Base-by-base conservation (phyloP, 768 basidiomycete species). In the Mycena polygramma region DNA sequence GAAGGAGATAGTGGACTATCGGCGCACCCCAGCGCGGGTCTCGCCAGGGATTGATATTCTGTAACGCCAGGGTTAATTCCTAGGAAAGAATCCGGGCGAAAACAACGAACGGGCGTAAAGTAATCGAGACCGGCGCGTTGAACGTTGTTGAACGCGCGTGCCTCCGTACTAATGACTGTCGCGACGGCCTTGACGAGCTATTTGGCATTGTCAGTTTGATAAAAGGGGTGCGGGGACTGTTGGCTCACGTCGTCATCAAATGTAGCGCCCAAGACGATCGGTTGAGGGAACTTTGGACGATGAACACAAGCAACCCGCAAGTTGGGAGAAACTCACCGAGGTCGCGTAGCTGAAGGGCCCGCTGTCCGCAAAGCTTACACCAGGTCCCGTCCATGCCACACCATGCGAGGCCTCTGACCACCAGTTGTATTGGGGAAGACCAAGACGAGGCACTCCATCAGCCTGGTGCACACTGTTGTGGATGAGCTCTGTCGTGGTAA, bases 371-470 rank as follows among this genome's bases (percentile, higher is more conserved):
- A 89, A 90, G 5, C 78, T 82, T 0, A 88, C 86, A 37, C 88
- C 88, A 22, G 86, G 88, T 71, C 87, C 72, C 17, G 69, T 87
- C 4, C 45, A 48, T 17, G 88, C 86, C 13, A 90, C 85, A 35
- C 89, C 89, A 57, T 90, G 89, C 84, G 87, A 71, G 8, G 24
- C 88, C 79, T 90, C 88, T 39, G 85, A 87, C 88, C 89, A 90
- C 88, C 88, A 89, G 63, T 89, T 81, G 66, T 90, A 90, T 7
- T 83, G 74, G 11, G 88, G 87, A 35, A 90, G 76, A 15, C 88
- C 88, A 0, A 89, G 82, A n/a, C 88, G 85, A 58, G 88, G 80
- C n/a, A 89, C 88, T 53, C 88, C 89, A 19, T 86, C 85, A 3
- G 87, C 82, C 4, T 78, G 65, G 68, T 87, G 88, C 45, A 84